These are phyloP conservation scores for Santalum album DNA, from an alignment of 164 flowering plant genomes.

Conservation along the genomic window DNA sequence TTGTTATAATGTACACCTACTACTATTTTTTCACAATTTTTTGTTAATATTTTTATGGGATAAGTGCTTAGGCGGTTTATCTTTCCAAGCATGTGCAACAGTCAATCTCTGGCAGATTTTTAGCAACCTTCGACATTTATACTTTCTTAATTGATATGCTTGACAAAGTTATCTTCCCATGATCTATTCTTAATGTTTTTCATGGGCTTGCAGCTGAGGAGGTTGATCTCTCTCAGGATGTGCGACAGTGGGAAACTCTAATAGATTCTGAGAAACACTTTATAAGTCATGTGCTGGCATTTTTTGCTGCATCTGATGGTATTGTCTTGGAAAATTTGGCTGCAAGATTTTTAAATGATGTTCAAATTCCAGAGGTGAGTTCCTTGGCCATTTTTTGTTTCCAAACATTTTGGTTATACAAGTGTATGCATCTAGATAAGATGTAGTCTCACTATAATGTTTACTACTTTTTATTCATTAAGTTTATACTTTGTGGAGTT, in stretches of 20 bases:
- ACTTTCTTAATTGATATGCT: no score
- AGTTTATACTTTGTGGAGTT: neutral
- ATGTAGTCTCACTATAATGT: neutral
- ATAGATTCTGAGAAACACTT: constrained; percentile 63
- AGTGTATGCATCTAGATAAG: neutral
- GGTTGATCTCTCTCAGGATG: constrained; percentile 76
- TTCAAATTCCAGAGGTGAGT: constrained; percentile 68
- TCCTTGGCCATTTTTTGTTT: neutral
- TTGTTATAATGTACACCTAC: no score
- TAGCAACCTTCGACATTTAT: no score
- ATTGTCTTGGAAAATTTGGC: constrained; percentile 88
- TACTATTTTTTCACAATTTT: no score
- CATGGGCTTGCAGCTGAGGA: constrained; percentile 61
- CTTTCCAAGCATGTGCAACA: no score
- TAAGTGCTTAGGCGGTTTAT: no score
- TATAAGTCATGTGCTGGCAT: constrained; percentile 70
- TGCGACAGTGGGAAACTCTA: constrained; percentile 58
- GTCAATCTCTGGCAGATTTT: no score
- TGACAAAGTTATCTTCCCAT: no score
- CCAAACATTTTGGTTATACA: neutral
- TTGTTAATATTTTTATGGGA: no score
- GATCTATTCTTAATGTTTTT: no score
- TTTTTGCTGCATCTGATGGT: constrained; percentile 92
- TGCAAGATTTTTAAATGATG: constrained; percentile 67
- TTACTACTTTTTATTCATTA: neutral